Base-by-base conservation (phyloP, 2,329 filamentous ascomycete genomes). In the Aspergillus tanneri region DNA sequence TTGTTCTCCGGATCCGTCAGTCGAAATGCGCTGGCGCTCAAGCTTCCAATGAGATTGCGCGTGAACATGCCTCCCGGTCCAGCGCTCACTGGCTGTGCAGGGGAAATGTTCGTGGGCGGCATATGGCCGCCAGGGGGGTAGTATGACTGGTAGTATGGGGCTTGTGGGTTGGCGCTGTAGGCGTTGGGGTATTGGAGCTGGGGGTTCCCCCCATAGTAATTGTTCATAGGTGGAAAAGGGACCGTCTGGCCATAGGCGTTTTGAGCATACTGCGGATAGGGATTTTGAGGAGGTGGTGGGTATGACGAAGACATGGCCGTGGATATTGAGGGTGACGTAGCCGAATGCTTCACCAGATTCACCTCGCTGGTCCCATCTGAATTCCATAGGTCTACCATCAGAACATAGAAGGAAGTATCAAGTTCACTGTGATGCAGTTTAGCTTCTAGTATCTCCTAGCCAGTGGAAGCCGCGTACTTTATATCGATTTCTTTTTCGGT, bases 1-100 rank as follows among this genome's bases (percentile, higher is more conserved):
- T 89, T 88, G 56, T 89, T 86, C 12, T 87, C 77, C 0, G 84
- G 82, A 58, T 97, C 91, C 2, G 82, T 85, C 44, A 97, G 78
- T 24, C 86, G 83, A 64, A 91, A 92, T 2, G 92, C 92, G 62
- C 91, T 96, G 24, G 91, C 90, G 5, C 89, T 86, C 43, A 96
- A 76, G 67, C 88, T 95, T 2, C 93, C 93, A 55, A 99, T 97
- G 8, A 99, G 80, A 63, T 97, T 99, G 43, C 92, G 79, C 0
- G 91, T 96, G 65, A 92, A 96, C 89, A 95, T 95, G 47, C 88
- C 89, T 28, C 84, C 84, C 1, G 85, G 84, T 51, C 68, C 79
- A 50, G 71, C 70, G 14, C 62, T 49, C 18, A 66, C 59, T 4
- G 65, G 61, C 27, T 62, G 63, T 50, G 71, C 57, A 41, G 68